A percentile compares a stretch with the other conserved stretches of the same genome.
These are phyloP conservation scores for Leptographium procerum DNA, from an alignment of 2,329 filamentous ascomycete genomes.

Conservation along the genomic window DNA sequence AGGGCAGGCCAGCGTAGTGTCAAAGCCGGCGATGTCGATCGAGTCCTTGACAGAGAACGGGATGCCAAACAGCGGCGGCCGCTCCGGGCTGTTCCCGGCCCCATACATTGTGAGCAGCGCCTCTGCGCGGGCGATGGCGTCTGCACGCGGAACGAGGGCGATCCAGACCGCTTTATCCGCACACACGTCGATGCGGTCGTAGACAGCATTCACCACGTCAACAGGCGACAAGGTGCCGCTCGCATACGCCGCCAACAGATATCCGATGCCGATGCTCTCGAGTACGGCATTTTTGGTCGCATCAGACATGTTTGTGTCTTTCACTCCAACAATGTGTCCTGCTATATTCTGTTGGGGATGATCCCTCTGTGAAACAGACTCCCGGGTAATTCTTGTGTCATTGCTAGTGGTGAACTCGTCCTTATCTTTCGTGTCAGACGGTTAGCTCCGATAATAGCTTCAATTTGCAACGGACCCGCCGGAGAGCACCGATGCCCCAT, in stretches of 20 bases:
- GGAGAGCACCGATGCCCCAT: neutral
- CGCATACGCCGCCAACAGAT: neutral
- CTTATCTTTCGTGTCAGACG: no score
- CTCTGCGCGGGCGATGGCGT: neutral
- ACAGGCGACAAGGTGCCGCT: neutral
- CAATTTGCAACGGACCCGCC: no score
- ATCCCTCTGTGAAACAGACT: no score
- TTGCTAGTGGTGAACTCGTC: no score
- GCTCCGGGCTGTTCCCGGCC: no score
- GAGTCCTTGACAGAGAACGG: conserved; percentile 47
- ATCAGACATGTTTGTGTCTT: no score
- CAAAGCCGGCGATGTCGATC: conserved; percentile 38
- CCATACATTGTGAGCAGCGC: neutral
- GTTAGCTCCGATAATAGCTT: no score
- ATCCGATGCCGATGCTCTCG: neutral
- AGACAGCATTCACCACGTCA: neutral
- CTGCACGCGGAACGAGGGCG: neutral
- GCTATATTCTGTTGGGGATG: no score
- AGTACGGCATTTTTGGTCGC: no score
- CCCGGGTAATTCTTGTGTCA: no score
- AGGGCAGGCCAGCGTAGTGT: conserved; percentile 40
- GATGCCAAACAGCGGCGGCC: conserved; percentile 23
- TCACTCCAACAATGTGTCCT: no score
- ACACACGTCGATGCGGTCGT: neutral
- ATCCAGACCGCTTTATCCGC: neutral